Base-by-base conservation (phyloP, 2,329 filamentous ascomycete genomes). In the Westerdykella sp. region DNA sequence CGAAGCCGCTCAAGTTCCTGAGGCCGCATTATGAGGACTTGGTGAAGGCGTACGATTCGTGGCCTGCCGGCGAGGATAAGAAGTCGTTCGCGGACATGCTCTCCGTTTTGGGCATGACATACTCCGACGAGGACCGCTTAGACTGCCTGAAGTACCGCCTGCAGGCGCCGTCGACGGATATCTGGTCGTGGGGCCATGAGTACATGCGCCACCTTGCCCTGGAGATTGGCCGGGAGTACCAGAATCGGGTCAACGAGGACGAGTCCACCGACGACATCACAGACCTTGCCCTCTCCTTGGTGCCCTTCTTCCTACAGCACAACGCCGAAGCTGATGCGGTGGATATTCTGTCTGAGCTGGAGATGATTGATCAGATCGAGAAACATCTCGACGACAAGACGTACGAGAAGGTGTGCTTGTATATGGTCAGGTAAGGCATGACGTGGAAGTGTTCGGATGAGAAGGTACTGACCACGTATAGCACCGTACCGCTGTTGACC, bases 281-380 rank as follows among this genome's bases (percentile, higher is more conserved):
- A 42, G 83, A 95, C 56, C 80, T 98, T 44, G 87, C 89, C 14
- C 71, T 91, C 49, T 78, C 84, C 31, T 79, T 98, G 25, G 87
- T 98, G 10, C 93, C 94, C 1, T 87, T 95, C 59, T 98, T 97
- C 73, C 77, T 98, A 44, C 87, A 91, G 73, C 94, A 91, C 75
- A 97, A 98, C 59, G 93, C 93, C 39, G 93, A 98, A 72, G 94
- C 93, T 16, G 93, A 98, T 68, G 94, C 93, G 2, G 93, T 98
- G 31, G 93, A 98, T 68, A 77, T 98, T 53, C 81, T 98, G 76
- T 96, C 89, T 65, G 94, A 98, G 71, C 75, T 98, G 46, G 93
- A 98, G 71, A 95, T 96, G 66, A 97, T 98, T 55, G 88, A 96
- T 61, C 75, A 90, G 61, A 85, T 98, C 37, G 83, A 87, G 44